A percentile compares a stretch with the other conserved stretches of the same genome.
These are phyloP conservation scores for sunflower (Helianthus annuus) DNA, from an alignment of 129 eudicot genomes.

Conservation along the genomic window DNA sequence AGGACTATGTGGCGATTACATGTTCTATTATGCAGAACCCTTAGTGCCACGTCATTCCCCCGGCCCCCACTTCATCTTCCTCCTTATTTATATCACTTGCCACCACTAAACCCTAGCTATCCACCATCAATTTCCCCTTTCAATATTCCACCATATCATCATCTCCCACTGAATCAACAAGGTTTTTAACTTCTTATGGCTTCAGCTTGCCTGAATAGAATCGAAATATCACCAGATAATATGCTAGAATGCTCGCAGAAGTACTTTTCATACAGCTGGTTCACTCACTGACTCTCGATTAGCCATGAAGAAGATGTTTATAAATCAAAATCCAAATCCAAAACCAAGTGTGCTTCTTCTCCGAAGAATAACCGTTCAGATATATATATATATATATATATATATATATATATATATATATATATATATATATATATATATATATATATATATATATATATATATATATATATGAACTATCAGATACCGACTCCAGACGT, in stretches of 20 bases:
- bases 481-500: conserved; percentile 23
- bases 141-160: not conserved
- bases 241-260: conserved; percentile 49
- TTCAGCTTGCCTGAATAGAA: conserved; percentile 71
- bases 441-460: conserved; percentile 3
- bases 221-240: conserved; percentile 52
- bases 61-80: conserved; percentile 31
- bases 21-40: conserved; percentile 35
- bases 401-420: not conserved
- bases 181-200: conserved; percentile 46
- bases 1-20: too few species aligned
- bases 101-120: conserved; percentile 32
- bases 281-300: conserved; percentile 53
- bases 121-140: conserved; percentile 3
- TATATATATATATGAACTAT: conserved; percentile 2
- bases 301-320: conserved; percentile 39
- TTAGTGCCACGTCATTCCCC: too few species aligned
- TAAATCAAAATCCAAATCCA: conserved; percentile 5
- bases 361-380: conserved; percentile 25
- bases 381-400: not conserved
- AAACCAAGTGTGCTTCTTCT: conserved; percentile 10
- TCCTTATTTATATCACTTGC: conserved; percentile 37
- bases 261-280: conserved; percentile 52
- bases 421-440: conserved; percentile 5
- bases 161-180: not conserved